These are phyloP conservation scores for Hanseniaspora sp. DNA, from an alignment of 1,139 yeast genomes.

Conservation along the genomic window DNA sequence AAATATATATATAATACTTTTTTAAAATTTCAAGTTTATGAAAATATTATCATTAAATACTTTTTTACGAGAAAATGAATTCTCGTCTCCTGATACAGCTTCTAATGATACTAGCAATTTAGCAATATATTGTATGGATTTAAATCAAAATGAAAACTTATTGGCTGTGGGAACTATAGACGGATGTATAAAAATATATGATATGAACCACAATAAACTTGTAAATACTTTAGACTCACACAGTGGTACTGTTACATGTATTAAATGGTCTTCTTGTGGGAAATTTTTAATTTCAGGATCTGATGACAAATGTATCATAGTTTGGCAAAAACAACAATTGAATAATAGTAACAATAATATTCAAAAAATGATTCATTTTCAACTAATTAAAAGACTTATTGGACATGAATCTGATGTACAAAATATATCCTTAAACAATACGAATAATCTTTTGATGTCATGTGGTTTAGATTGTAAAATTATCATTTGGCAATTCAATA, in stretches of 20 bases:
- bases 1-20: too few species aligned
- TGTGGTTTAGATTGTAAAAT: conserved; percentile 90
- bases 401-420: conserved; percentile 97
- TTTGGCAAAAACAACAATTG: conserved; percentile 66
- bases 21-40: too few species aligned
- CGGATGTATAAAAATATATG: not conserved
- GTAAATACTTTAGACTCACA: conserved; percentile 75
- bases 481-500: conserved; percentile 89
- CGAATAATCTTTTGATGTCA: conserved; percentile 74
- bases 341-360: conserved; percentile 30
- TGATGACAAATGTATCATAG: conserved; percentile 80
- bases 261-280: conserved; percentile 85
- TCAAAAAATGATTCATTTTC: conserved; percentile 34
- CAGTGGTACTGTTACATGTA: conserved; percentile 88
- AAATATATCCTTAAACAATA: conserved; percentile 97
- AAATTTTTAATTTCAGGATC: conserved; percentile 86
- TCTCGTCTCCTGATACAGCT: not conserved
- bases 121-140: conserved; percentile 11
- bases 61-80: not conserved
- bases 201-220: conserved; percentile 33
- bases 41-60: not conserved
- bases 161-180: conserved; percentile 8
- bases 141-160: not conserved
- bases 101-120: not conserved
- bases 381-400: conserved; percentile 58